A percentile compares a stretch with the other conserved stretches of the same genome.
Evolutionary conservation across 2,329 filamentous ascomycete species (phyloP).

Genomic region (Sphaerulina vaccinii): DNA sequence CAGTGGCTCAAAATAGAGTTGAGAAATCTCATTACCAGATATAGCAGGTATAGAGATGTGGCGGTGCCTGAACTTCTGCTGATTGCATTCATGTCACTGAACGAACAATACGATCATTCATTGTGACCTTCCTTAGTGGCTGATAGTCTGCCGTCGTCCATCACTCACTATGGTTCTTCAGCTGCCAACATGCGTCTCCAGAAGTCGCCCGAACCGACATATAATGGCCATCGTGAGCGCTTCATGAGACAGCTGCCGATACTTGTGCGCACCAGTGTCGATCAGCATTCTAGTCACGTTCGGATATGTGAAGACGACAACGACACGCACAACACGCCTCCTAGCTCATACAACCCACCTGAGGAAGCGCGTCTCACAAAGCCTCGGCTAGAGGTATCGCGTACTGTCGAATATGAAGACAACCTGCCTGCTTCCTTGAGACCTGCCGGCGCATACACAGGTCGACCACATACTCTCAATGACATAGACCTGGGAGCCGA

Average conservation of each 20-base stretch:
- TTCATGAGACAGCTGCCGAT: not conserved
- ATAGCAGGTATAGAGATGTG: not conserved
- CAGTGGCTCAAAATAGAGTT: not conserved
- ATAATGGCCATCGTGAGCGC: not conserved
- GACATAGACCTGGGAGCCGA: not conserved
- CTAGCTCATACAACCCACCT: not conserved
- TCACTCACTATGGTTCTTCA: not conserved
- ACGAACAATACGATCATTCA: too few species aligned
- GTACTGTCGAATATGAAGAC: not conserved
- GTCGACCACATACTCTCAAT: not conserved
- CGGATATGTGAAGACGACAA: not conserved
- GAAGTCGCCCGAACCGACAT: not conserved
- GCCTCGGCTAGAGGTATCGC: not conserved
- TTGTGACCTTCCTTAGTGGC: too few species aligned
- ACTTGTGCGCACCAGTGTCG: not conserved
- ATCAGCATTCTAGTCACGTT: not conserved
- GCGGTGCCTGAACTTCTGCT: not conserved
- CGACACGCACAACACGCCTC: not conserved
- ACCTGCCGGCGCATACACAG: not conserved
- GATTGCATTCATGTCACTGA: not conserved
- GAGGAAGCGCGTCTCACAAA: not conserved
- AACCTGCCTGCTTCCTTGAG: not conserved
- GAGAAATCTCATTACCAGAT: not conserved
- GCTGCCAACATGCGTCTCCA: not conserved
- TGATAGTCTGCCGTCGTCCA: too few species aligned